Evolutionary conservation across 2,329 filamentous ascomycete species (phyloP).

Genomic region (Penicillium italicum): DNA sequence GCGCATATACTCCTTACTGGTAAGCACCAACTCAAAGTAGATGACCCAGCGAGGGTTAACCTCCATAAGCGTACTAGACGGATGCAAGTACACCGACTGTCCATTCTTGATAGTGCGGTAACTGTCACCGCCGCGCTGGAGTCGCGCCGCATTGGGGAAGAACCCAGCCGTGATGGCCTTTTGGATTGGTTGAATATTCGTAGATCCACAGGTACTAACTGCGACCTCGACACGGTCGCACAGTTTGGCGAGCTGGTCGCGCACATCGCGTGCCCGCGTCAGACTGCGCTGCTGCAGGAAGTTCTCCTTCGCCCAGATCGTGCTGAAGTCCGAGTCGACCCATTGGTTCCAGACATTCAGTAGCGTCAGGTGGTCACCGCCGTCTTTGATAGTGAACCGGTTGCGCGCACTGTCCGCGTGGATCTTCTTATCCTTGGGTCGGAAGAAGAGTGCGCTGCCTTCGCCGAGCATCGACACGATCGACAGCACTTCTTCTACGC

Average conservation of each 20-base stretch:
- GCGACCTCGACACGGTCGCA: constrained; percentile 90
- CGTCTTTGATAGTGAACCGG: constrained; percentile 84
- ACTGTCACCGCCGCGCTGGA: constrained; percentile 78
- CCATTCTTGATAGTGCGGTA: constrained; percentile 92
- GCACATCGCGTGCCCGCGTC: constrained; percentile 81
- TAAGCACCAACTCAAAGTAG: constrained; percentile 83
- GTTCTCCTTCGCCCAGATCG: constrained; percentile 86
- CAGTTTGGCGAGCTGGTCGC: constrained; percentile 85
- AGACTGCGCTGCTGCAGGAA: constrained; percentile 90
- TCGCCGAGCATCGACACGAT: constrained; percentile 95
- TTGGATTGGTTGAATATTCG: constrained; percentile 73
- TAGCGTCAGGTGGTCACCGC: constrained; percentile 82
- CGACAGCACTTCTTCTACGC: constrained; percentile 85
- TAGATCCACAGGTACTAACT: constrained; percentile 62
- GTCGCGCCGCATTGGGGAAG: constrained; percentile 84
- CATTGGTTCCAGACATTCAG: constrained; percentile 95
- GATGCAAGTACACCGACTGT: constrained; percentile 86
- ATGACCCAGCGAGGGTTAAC: constrained; percentile 81
- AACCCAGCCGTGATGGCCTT: constrained; percentile 88
- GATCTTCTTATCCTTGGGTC: constrained; percentile 95
- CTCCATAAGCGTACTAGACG: constrained; percentile 75
- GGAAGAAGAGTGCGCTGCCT: constrained; percentile 83
- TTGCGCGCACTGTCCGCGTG: constrained; percentile 87
- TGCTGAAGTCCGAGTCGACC: constrained; percentile 85
- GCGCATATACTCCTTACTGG: constrained; percentile 93